A percentile compares a stretch with the other conserved stretches of the same genome.
Evolutionary conservation across 208 protist species (phyloP).

Genomic region (Trypanosoma grayi): DNA sequence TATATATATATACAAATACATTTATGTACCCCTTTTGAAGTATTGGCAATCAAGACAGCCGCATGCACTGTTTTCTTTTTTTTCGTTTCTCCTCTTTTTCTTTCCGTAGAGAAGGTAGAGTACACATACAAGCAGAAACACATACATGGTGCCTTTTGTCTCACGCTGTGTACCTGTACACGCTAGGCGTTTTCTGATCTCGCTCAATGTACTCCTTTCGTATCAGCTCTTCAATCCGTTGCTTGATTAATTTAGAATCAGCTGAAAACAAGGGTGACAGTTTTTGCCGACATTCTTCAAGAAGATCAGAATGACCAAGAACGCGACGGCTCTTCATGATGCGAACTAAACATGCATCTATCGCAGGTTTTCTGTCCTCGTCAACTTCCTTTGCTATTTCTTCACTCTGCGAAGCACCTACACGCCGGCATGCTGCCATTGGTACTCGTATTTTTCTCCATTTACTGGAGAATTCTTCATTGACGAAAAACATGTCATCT

Average conservation of each 20-base stretch:
- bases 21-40: neutral
- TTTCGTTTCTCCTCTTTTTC: neutral
- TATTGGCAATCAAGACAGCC: constrained; percentile 9
- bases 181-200: constrained; percentile 39
- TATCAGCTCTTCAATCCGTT: constrained; percentile 86
- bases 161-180: constrained; percentile 77
- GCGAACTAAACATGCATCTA: constrained; percentile 82
- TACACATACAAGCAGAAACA: too few species aligned
- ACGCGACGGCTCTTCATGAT: constrained; percentile 82
- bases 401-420: constrained; percentile 40
- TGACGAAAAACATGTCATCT: constrained; percentile 46
- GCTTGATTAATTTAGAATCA: constrained; percentile 78
- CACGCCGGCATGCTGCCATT: constrained; percentile 28
- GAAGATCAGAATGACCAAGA: constrained; percentile 63
- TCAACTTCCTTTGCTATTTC: constrained; percentile 51
- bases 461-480: constrained; percentile 60
- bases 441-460: constrained; percentile 57
- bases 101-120: too few species aligned
- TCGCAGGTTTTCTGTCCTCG: constrained; percentile 68
- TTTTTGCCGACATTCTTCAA: constrained; percentile 73
- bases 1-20: constrained; percentile 17
- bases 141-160: neutral
- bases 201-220: constrained; percentile 79
- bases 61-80: neutral
- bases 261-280: constrained; percentile 56